phyloP scores from a whole-genome alignment of 1,284 basidiomycete species.

The Cutaneotrichosporon dermatis region DNA sequence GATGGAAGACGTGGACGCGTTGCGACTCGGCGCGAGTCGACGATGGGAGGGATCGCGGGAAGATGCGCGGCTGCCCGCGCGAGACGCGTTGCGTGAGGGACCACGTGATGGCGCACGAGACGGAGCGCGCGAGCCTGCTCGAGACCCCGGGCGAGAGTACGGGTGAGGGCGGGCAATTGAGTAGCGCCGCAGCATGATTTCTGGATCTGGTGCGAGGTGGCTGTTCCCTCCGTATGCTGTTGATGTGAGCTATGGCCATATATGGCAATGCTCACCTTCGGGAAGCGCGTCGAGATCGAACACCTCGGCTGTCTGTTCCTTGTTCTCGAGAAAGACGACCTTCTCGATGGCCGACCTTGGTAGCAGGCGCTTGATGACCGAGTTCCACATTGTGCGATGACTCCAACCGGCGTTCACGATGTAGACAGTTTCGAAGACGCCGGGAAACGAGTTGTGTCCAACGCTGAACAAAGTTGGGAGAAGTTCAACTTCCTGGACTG shows the following conservation, averaged over 20 bases:
- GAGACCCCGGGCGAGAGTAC: slow-evolving; percentile 14
- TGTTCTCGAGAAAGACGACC: slow-evolving; percentile 47
- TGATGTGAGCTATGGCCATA: background rate
- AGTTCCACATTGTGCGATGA: slow-evolving; percentile 52
- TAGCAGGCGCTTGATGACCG: slow-evolving; percentile 50
- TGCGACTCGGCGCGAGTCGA: background rate
- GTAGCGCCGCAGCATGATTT: slow-evolving; percentile 32
- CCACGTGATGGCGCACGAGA: slow-evolving; percentile 6
- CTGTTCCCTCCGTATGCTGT: slow-evolving; percentile 34
- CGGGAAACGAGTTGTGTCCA: slow-evolving; percentile 46
- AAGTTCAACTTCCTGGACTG: slow-evolving; percentile 45
- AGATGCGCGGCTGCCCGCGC: background rate
- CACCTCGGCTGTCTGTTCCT: slow-evolving; percentile 23
- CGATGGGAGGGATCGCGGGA: slow-evolving; percentile 2
- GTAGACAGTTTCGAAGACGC: slow-evolving; percentile 47
- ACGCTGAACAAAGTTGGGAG: slow-evolving; percentile 43
- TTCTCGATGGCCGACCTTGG: slow-evolving; percentile 51
- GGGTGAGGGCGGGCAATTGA: slow-evolving; percentile 17
- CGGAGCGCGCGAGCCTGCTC: slow-evolving; percentile 7
- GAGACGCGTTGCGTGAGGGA: slow-evolving; percentile 4
- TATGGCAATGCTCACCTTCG: slow-evolving; percentile 18
- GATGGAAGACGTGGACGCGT: slow-evolving; percentile 31
- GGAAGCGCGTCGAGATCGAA: slow-evolving; percentile 40
- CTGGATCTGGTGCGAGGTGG: slow-evolving; percentile 14
- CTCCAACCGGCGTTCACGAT: slow-evolving; percentile 54